Base-by-base conservation (phyloP, 768 basidiomycete species). In the Russula foetens region DNA sequence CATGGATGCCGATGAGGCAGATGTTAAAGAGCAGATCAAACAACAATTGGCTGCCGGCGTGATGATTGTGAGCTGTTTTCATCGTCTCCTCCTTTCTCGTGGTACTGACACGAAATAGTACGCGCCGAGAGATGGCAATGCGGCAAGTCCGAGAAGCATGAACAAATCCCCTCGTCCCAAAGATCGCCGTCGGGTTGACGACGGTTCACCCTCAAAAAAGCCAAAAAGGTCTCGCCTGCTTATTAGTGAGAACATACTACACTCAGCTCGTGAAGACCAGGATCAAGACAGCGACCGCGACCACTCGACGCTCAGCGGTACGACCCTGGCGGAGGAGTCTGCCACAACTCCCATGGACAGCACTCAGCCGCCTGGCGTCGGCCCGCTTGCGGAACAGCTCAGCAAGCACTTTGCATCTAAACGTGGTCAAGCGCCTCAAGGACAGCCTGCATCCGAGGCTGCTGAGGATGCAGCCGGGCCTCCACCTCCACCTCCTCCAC, bases 11-110 rank as follows among this genome's bases (percentile, higher is more conserved):
- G 90, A 93, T 65, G 90, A 91, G 55, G 84, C 81, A 14, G 79
- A 86, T 66, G 90, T 90, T 8, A 82, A 88, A 64, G 86, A 89
- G 67, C 92, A 95, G 70, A 90, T 96, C 47, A 90, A 93, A 68
- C 85, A 89, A 63, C 90, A 90, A 62, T 73, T 95, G 31, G 85
- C 81, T 35, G 85, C 84, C 58, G 91, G 88, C 38, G 85, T 81
- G 17, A 83, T 81, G 57, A 76, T 89, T 62, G 88, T 92, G 69
- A 63, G 82, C 7, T 76, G 35, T 56, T n/a, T 17, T 47, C 29
- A 39, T 28, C 14, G 21, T 2, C 43, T 17, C 29, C 46, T 11
- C 19, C 39, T 41, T 21, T 9, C 50, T 5, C 14, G 29, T 15
- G 19, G 23, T 55, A 28, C 41, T 58, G 57, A 26, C 38, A 28